Conservation (phyloP, 176 grass and related monocot genomes). For the Melocanna baccifera region DNA sequence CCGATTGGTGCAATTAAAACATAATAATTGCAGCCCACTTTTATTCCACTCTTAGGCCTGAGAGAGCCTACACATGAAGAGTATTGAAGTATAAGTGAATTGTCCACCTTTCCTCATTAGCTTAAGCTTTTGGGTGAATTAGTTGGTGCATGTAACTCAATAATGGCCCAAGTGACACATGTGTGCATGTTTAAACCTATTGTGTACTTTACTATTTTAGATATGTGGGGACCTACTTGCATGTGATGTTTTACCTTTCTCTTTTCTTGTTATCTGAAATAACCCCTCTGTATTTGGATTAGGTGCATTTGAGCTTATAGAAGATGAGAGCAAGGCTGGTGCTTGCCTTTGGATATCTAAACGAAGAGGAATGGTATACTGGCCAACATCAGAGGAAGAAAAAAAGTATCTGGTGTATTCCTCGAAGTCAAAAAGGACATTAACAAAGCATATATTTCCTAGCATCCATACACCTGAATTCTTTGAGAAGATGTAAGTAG, state of each 20-base stretch:
- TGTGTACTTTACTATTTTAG: neutral
- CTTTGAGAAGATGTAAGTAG: slow-evolving; percentile 91
- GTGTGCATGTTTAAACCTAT: neutral
- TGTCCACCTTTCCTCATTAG: too few relatives aligned
- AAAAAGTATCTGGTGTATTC: slow-evolving; percentile 57
- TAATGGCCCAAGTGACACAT: neutral
- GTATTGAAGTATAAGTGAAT: too few relatives aligned
- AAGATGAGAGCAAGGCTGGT: slow-evolving; percentile 92
- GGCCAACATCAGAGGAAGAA: slow-evolving; percentile 68
- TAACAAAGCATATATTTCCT: slow-evolving; percentile 50
- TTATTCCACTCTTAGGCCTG: too few relatives aligned
- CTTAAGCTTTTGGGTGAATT: too few relatives aligned
- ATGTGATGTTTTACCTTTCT: neutral
- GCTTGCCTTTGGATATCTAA: slow-evolving; percentile 91
- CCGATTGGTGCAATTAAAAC: too few relatives aligned
- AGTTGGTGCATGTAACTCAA: too few relatives aligned
- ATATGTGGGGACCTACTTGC: neutral
- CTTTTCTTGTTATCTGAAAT: slow-evolving; percentile 6
- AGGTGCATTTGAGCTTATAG: slow-evolving; percentile 88
- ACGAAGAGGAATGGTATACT: slow-evolving; percentile 86
- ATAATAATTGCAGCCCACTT: too few relatives aligned
- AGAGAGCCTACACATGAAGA: too few relatives aligned
- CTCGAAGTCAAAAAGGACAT: slow-evolving; percentile 50
- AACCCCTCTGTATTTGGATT: slow-evolving; percentile 6
- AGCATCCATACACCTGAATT: slow-evolving; percentile 56